A percentile compares a stretch with the other conserved stretches of the same genome.
Evolutionary conservation across 176 grass and related monocot genomes (phyloP).

Genomic region (Avena atlantica): DNA sequence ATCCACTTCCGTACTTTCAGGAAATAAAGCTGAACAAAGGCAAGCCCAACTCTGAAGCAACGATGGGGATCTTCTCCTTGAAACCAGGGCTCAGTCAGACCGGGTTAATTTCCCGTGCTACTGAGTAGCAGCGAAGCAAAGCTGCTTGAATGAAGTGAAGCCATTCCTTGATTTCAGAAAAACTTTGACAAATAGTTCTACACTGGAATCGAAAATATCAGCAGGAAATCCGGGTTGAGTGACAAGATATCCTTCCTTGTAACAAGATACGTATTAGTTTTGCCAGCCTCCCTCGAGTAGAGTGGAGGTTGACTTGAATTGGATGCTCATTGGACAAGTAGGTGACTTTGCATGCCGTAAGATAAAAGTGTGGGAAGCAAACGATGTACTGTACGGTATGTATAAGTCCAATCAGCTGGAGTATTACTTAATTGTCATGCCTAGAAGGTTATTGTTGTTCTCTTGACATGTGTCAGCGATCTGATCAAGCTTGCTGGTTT

Average conservation of each 20-base stretch:
- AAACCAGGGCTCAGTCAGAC: not conserved
- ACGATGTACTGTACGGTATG: not conserved
- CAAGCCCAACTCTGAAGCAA: not conserved
- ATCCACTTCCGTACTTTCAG: not conserved
- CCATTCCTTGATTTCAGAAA: not conserved
- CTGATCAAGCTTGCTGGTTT: no score
- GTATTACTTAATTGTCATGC: no score
- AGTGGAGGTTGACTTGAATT: no score
- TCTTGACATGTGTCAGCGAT: no score
- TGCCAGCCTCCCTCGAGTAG: no score
- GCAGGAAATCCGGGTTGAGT: not conserved
- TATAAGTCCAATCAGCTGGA: no score
- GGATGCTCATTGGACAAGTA: no score
- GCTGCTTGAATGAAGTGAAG: not conserved
- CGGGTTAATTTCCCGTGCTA: not conserved
- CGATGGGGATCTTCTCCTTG: not conserved
- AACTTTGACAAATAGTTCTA: not conserved
- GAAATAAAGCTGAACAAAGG: not conserved
- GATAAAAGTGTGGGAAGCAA: not conserved
- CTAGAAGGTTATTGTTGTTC: no score
- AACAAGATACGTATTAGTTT: no score
- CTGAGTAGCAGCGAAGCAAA: slow-evolving; percentile 26
- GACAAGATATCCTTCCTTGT: not conserved
- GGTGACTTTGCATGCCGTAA: no score
- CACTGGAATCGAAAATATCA: not conserved